These are phyloP conservation scores for Penicillium longicatenatum DNA, from an alignment of 495 filamentous ascomycete genomes.

Conservation along the genomic window DNA sequence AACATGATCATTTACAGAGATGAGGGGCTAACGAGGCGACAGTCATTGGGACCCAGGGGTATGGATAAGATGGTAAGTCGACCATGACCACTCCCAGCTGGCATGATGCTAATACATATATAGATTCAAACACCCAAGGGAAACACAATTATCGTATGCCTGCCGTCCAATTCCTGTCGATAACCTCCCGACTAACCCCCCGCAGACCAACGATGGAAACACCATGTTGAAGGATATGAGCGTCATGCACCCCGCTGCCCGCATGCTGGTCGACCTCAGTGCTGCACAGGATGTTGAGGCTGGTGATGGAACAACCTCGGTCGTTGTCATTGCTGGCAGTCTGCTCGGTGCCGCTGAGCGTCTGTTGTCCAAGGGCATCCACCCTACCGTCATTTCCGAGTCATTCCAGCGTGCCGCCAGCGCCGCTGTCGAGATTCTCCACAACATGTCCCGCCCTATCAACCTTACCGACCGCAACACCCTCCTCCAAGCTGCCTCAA, in stretches of 20 bases:
- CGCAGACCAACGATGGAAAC: conserved; percentile 91
- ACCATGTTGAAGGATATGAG: conserved; percentile 99
- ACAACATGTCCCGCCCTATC: conserved; percentile 94
- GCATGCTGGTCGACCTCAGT: conserved; percentile 97
- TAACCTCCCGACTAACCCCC: conserved; percentile 30
- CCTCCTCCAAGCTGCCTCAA: conserved; percentile 94
- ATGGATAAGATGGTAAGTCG: conserved; percentile 92
- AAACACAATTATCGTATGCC: conserved; percentile 83
- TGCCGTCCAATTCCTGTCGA: conserved; percentile 12
- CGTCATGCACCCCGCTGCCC: conserved; percentile 96
- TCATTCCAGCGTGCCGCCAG: conserved; percentile 93
- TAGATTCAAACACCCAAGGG: conserved; percentile 92
- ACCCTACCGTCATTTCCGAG: conserved; percentile 96
- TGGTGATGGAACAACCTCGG: conserved; percentile 96
- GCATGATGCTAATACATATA: conserved; percentile 25
- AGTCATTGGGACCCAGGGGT: conserved; percentile 71
- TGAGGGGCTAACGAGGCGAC: conserved; percentile 48
- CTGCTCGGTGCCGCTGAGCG: conserved; percentile 91
- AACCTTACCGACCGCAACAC: conserved; percentile 83
- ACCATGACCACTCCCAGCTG: neutral
- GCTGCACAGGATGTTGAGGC: conserved; percentile 98
- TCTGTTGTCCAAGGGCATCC: conserved; percentile 87
- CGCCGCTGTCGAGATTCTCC: conserved; percentile 83
- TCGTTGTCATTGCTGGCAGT: conserved; percentile 95
- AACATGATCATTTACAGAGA: conserved; percentile 23